Base-by-base conservation (phyloP, 768 basidiomycete genomes). In the Boletus rubroflammeus region DNA sequence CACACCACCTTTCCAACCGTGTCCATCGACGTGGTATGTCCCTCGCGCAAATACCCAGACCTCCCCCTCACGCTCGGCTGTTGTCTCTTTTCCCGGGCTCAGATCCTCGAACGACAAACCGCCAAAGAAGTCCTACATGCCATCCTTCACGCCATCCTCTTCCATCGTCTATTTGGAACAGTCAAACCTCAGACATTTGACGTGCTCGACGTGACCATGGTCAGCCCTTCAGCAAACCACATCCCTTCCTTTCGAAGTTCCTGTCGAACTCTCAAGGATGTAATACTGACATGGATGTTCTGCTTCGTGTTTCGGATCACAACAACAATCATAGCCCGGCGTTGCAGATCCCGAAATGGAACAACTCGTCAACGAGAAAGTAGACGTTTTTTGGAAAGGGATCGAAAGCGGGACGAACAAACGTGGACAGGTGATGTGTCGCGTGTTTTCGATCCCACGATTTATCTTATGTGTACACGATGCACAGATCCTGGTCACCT, bases 171-270 rank as follows among this genome's bases (percentile, higher is more conserved):
- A 19, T 90, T 93, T 64, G 91, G 90, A 3, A 84, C 82, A 0
- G 79, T 93, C 40, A 89, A 85, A 60, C 86, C 91, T 0, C 80
- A 81, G 60, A 85, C 78, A 2, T 85, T 88, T 55, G 90, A 93
- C 53, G 84, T 93, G 0, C 77, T 91, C 11, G 90, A 93, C 67
- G 83, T 93, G 21, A 91, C 90, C 1, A 86, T 93, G 84, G 90
- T 90, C 49, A 38, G 83, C 58, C 3, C 13, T 38, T 34, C 36
- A n/a, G 1, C 31, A 14, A 17, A 6, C 41, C 8, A 4, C 6
- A 6, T n/a, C 14, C 14, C 23, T 4, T 14, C 19, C 14, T 7
- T 21, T 7, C 26, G 3, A 47, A 47, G 14, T 25, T 8, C 21
- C 15, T 9, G 31, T 32, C 28, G 10, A 23, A 45, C 7, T n/a